Conservation (phyloP, 73 alveolate genomes). For the Diophrys sp. region DNA sequence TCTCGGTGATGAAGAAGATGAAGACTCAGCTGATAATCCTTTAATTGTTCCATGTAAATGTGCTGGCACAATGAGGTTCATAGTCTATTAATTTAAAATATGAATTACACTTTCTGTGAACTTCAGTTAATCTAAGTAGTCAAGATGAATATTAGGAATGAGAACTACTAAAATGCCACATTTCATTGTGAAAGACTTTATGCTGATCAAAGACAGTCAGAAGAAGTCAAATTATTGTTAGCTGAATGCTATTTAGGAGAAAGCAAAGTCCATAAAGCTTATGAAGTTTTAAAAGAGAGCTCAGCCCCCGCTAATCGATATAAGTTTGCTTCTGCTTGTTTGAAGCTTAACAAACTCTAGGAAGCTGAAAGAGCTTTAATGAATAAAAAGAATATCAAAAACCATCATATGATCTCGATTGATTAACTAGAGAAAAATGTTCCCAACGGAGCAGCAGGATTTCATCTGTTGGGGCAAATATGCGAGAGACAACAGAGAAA, state of each 20-base stretch:
- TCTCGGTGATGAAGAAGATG: no score
- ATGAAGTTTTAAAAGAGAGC: constrained; percentile 83
- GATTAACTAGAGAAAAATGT: constrained; percentile 62
- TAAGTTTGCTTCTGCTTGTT: constrained; percentile 81
- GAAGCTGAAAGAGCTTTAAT: constrained; percentile 92
- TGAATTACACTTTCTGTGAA: constrained; percentile 37
- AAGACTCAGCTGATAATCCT: constrained; percentile 43
- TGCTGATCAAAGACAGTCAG: constrained; percentile 70
- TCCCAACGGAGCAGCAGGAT: constrained; percentile 96
- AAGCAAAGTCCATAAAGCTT: constrained; percentile 82
- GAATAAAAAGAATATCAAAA: constrained; percentile 40
- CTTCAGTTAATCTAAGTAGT: constrained; percentile 63
- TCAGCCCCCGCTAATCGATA: constrained; percentile 79
- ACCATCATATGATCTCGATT: constrained; percentile 8
- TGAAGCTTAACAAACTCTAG: constrained; percentile 72
- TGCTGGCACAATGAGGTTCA: constrained; percentile 66
- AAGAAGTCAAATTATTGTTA: constrained; percentile 80
- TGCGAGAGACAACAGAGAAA: constrained; percentile 72
- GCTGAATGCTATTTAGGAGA: constrained; percentile 86
- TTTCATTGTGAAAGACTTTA: constrained; percentile 60
- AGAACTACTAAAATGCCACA: constrained; percentile 71
- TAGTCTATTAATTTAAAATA: constrained; percentile 10
- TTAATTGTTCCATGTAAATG: constrained; percentile 65
- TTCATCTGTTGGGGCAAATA: constrained; percentile 76
- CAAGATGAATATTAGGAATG: constrained; percentile 56